Evolutionary conservation across 345 rosid genomes (phyloP).

Genomic region (Citrus maxima): DNA sequence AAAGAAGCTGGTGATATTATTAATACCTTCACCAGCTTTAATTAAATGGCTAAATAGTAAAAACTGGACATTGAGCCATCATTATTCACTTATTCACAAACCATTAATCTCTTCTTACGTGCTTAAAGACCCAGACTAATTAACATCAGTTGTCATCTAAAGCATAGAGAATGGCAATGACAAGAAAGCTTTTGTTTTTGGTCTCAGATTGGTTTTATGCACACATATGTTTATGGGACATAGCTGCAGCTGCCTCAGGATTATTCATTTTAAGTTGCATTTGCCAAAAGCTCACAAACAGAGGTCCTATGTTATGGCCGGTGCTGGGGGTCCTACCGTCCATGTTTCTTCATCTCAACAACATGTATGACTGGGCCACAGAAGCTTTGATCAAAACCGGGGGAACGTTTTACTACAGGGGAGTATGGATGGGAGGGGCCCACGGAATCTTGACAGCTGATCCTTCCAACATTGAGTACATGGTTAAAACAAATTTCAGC

Average conservation of each 20-base stretch:
- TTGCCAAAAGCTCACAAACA: constrained; percentile 43
- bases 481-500: constrained; percentile 59
- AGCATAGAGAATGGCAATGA: constrained; percentile 4
- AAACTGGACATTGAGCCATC: background rate
- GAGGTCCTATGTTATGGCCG: constrained; percentile 66
- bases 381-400: constrained; percentile 36
- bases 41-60: background rate
- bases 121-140: background rate
- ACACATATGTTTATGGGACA: constrained; percentile 39
- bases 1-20: background rate
- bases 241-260: constrained; percentile 39
- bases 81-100: background rate
- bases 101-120: background rate
- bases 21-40: background rate
- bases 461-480: constrained; percentile 58
- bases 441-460: constrained; percentile 52
- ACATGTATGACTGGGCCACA: constrained; percentile 40
- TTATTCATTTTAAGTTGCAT: constrained; percentile 50
- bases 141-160: background rate
- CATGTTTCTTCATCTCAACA: constrained; percentile 24
- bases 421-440: constrained; percentile 56
- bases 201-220: constrained; percentile 18
- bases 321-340: constrained; percentile 54
- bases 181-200: constrained; percentile 7
- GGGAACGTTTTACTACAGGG: constrained; percentile 50